phyloP scores from a whole-genome alignment of 2,329 filamentous ascomycete species.

The Blastomyces parvus region DNA sequence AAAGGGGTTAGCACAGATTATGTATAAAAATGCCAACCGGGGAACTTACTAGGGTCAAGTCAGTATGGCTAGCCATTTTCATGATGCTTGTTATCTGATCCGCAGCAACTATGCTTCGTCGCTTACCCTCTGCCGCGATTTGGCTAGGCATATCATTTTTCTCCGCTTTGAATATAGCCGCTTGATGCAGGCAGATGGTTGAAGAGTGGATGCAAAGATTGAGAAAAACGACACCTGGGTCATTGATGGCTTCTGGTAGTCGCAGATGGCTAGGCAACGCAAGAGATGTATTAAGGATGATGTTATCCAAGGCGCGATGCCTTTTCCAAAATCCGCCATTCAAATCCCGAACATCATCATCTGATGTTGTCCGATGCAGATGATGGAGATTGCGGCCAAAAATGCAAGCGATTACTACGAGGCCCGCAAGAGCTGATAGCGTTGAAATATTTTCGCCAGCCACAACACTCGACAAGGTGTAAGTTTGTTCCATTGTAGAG shows the following conservation, averaged over 20 bases:
- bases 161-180: constrained; percentile 94
- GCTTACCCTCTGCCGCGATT: constrained; percentile 80
- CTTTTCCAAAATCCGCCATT: constrained; percentile 95
- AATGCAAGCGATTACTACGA: constrained; percentile 76
- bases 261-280: constrained; percentile 73
- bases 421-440: constrained; percentile 67
- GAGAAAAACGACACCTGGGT: constrained; percentile 80
- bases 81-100: constrained; percentile 92
- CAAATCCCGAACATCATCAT: constrained; percentile 76
- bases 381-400: constrained; percentile 88
- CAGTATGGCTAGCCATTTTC: constrained; percentile 86
- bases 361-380: constrained; percentile 71
- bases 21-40: not conserved
- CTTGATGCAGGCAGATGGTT: constrained; percentile 94
- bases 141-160: constrained; percentile 69
- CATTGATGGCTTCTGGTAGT: constrained; percentile 62
- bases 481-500: constrained; percentile 63
- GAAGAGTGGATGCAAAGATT: constrained; percentile 98
- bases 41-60: constrained; percentile 63
- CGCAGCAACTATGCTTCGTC: constrained; percentile 84
- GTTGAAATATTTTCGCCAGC: constrained; percentile 61
- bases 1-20: constrained; percentile 14
- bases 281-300: constrained; percentile 76
- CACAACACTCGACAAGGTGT: constrained; percentile 48
- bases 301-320: constrained; percentile 79